Conservation (phyloP, 352 stramenopile genomes). For the Globisporangium camurandrum region DNA sequence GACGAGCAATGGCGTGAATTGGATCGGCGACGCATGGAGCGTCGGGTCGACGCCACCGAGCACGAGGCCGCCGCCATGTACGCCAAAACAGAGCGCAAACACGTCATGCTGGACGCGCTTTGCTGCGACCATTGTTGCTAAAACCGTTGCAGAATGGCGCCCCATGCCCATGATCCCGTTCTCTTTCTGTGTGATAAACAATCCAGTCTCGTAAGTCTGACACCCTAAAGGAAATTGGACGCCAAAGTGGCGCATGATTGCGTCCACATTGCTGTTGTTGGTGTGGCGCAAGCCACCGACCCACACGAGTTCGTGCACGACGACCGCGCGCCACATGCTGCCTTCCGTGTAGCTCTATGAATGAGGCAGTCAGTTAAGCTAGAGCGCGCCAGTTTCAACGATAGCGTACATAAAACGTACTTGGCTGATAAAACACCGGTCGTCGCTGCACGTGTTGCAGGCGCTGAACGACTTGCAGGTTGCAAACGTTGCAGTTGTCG, state of each 20-base stretch:
- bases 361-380: too few species aligned
- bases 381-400: not conserved
- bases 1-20: slow-evolving; percentile 54
- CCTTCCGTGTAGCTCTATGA: slow-evolving; percentile 79
- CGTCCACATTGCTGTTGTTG: slow-evolving; percentile 33
- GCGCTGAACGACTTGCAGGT: slow-evolving; percentile 41
- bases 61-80: slow-evolving; percentile 58
- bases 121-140: slow-evolving; percentile 60
- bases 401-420: slow-evolving; percentile 15
- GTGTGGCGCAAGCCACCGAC: slow-evolving; percentile 50
- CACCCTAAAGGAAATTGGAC: slow-evolving; percentile 74
- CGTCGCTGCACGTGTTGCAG: slow-evolving; percentile 46
- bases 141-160: slow-evolving; percentile 48
- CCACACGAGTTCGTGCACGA: slow-evolving; percentile 79
- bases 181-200: slow-evolving; percentile 83
- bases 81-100: slow-evolving; percentile 80
- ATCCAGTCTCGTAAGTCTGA: slow-evolving; percentile 73
- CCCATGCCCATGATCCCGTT: slow-evolving; percentile 89
- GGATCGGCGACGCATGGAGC: slow-evolving; percentile 50
- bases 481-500: slow-evolving; percentile 62
- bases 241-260: slow-evolving; percentile 50
- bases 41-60: slow-evolving; percentile 76
- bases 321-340: slow-evolving; percentile 78
- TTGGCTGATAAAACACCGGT: slow-evolving; percentile 73
- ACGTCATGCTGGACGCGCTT: slow-evolving; percentile 48